These are phyloP conservation scores for Mrakia blollopis DNA, from an alignment of 768 basidiomycete genomes.

Conservation along the genomic window DNA sequence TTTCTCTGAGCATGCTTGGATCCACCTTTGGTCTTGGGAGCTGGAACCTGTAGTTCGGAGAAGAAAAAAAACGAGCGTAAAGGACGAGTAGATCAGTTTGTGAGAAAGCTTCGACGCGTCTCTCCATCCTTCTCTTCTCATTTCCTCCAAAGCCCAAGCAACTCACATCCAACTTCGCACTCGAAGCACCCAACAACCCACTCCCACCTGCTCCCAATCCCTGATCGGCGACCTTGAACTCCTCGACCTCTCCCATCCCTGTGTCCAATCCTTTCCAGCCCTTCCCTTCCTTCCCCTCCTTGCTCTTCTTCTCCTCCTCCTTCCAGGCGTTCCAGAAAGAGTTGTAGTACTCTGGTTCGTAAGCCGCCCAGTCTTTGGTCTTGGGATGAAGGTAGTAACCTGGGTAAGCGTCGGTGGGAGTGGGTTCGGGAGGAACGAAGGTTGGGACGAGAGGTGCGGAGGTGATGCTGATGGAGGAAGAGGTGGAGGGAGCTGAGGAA, in stretches of 20 bases:
- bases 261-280: conserved; percentile 13
- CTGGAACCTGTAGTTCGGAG: background rate
- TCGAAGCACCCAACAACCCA: background rate
- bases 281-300: conserved; percentile 12
- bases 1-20: conserved; percentile 21
- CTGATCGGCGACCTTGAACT: conserved; percentile 12
- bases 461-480: conserved; percentile 18
- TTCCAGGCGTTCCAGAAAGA: conserved; percentile 14
- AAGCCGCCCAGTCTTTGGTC: conserved; percentile 28
- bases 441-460: conserved; percentile 25
- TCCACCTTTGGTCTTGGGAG: conserved; percentile 1
- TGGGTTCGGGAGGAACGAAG: conserved; percentile 28
- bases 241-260: conserved; percentile 21
- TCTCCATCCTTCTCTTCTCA: background rate
- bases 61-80: background rate
- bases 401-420: conserved; percentile 25
- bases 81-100: background rate
- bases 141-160: background rate
- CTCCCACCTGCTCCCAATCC: background rate
- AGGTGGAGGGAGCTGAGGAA: conserved; percentile 5
- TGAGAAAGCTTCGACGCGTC: background rate
- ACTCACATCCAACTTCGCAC: conserved; percentile 14
- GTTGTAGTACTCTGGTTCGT: conserved; percentile 30
- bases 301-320: conserved; percentile 9
- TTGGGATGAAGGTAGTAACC: conserved; percentile 30